Evolutionary conservation across 371 early-diverging fungal species (phyloP).

Genomic region (Mortierella sp.): DNA sequence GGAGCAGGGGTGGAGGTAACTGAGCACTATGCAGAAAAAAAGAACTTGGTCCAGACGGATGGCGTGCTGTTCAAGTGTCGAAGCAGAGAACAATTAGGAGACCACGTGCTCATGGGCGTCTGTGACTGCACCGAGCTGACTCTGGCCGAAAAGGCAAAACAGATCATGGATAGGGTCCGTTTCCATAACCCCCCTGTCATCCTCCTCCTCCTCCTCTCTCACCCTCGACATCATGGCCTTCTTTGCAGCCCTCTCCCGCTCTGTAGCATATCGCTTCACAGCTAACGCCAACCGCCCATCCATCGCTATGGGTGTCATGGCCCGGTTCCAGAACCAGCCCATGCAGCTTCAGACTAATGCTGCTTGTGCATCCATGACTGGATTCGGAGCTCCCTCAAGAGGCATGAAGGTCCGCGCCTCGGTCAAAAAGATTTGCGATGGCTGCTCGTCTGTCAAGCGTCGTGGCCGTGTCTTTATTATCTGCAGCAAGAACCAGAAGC

Average conservation of each 20-base stretch:
- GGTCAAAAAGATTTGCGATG: conserved; percentile 85
- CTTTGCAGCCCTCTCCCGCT: conserved; percentile 31
- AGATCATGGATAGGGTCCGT: neutral
- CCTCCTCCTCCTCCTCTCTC: neutral
- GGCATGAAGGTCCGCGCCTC: conserved; percentile 88
- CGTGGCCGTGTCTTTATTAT: conserved; percentile 81
- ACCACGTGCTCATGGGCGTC: too few species aligned
- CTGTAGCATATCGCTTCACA: conserved; percentile 32
- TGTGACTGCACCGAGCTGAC: too few species aligned
- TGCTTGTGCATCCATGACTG: conserved; percentile 43
- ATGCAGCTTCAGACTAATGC: conserved; percentile 20
- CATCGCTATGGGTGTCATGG: conserved; percentile 20
- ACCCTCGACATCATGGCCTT: conserved; percentile 15
- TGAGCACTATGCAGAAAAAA: too few species aligned
- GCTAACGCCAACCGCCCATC: conserved; percentile 16
- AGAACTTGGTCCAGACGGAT: too few species aligned
- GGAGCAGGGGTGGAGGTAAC: too few species aligned
- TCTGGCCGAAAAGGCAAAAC: too few species aligned
- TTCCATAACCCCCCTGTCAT: neutral
- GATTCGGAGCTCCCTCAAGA: conserved; percentile 58
- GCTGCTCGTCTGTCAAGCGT: conserved; percentile 82
- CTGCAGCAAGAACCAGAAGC: conserved; percentile 84
- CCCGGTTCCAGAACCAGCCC: conserved; percentile 26
- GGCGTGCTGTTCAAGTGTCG: too few species aligned
- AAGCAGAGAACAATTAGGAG: too few species aligned